Evolutionary conservation across 345 rosid genomes (phyloP).

Genomic region (Schrenkiella parvula): DNA sequence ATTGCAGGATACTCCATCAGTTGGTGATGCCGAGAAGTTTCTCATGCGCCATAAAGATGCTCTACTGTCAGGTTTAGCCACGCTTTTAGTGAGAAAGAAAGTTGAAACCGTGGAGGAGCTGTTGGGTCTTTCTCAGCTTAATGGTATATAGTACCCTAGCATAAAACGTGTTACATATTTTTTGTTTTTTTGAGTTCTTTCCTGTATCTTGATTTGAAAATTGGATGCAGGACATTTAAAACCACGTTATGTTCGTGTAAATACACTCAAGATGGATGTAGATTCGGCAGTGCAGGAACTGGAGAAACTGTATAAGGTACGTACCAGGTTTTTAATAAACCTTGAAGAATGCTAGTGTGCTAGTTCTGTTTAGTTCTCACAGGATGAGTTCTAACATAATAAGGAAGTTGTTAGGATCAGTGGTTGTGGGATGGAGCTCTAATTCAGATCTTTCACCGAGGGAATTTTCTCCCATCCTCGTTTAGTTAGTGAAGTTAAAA

Average conservation of each 20-base stretch:
- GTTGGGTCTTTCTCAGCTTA: conserved; percentile 45
- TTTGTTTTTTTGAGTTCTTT: neutral
- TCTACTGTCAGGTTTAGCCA: conserved; percentile 53
- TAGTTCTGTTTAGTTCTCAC: neutral
- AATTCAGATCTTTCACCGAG: neutral
- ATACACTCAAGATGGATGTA: conserved; percentile 70
- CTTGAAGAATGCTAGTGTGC: neutral
- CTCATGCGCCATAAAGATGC: conserved; percentile 47
- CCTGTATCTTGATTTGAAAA: neutral
- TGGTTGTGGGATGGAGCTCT: neutral
- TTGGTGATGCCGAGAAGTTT: conserved; percentile 85
- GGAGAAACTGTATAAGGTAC: conserved; percentile 55
- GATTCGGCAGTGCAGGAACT: conserved; percentile 60
- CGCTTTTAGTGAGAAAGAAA: conserved; percentile 60
- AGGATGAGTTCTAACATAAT: neutral
- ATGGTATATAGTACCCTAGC: conserved; percentile 37
- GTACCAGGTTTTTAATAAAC: neutral
- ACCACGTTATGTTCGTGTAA: conserved; percentile 85
- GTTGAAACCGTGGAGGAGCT: conserved; percentile 52
- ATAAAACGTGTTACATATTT: neutral
- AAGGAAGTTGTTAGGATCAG: neutral
- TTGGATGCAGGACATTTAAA: conserved; percentile 52
- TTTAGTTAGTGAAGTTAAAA: neutral
- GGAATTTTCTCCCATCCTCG: neutral
- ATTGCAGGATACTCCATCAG: conserved; percentile 47